Base-by-base conservation (phyloP, 2,329 filamentous ascomycete species). In the Teratosphaeria nubilosa region DNA sequence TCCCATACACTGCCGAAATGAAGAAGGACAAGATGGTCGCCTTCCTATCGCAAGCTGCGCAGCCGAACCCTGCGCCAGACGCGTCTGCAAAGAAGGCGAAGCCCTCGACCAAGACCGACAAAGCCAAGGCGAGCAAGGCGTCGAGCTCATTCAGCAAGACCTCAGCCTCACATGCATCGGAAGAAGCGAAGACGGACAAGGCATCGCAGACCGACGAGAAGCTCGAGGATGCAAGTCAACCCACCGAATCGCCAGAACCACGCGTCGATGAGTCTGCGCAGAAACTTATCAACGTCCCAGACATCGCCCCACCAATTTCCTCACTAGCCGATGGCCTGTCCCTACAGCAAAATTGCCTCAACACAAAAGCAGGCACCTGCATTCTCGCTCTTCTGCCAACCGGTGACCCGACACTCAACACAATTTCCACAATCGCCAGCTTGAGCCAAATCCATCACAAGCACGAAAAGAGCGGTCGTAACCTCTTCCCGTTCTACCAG, bases 401-500 rank as follows among this genome's bases (percentile, higher is more conserved):
- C 41, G 32, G 45, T 5, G n/a, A 10, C 1, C 20, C 53, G 6
- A 67, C 65, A 51, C 65, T 68, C 5, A 62, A 63, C 20, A 63
- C 64, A 0, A 58, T 56, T n/a, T 13, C 53, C 14, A 76, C 73
- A 16, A 76, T 91, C 2, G 72, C 75, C 22, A 83, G 82, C 27
- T 79, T 96, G 3, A 83, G 87, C 1, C 83, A 91, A 57, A 81
- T 96, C 57, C 83, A 86, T 56, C 82, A 87, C 72, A 95, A 91
- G 74, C 84, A 95, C 69, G 76, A 81, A 34, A 78, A 84, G 63
- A 80, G 80, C 54, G 79, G 85, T 56, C 82, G 82, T 32, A 84
- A 86, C 58, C 76, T 91, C 1, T 95, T 97, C 77, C 90, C 91
- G 25, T 87, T 96, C 74, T 92, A 87, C 70, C 84, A 86, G 54